Evolutionary conservation across 2,329 filamentous ascomycete genomes (phyloP).

Genomic region (Biscogniauxia marginata): DNA sequence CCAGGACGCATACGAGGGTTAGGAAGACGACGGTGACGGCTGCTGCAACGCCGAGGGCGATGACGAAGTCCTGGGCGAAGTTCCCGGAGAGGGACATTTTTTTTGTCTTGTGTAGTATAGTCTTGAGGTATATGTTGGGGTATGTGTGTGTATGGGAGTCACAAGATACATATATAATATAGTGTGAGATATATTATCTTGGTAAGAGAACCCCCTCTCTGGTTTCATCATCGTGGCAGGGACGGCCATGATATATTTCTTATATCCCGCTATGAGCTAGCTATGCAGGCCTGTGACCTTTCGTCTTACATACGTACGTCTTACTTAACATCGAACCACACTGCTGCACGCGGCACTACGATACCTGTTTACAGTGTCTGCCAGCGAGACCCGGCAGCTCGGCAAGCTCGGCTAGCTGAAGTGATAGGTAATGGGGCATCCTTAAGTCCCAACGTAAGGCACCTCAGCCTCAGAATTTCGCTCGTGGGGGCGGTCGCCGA

Average conservation of each 20-base stretch:
- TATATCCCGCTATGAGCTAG: slow-evolving; percentile 1
- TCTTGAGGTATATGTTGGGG: no score
- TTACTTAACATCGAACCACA: neutral
- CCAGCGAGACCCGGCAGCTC: neutral
- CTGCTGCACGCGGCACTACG: no score
- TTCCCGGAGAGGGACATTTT: slow-evolving; percentile 16
- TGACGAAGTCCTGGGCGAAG: slow-evolving; percentile 17
- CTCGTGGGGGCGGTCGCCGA: neutral
- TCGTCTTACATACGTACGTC: neutral
- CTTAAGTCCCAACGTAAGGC: neutral
- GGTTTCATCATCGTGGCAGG: neutral
- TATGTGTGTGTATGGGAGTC: no score
- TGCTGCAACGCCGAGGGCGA: slow-evolving; percentile 20
- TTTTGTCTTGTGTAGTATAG: no score
- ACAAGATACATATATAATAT: no score
- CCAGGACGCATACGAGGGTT: slow-evolving; percentile 22
- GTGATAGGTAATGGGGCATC: neutral
- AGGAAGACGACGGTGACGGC: slow-evolving; percentile 16
- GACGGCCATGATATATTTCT: slow-evolving; percentile 3
- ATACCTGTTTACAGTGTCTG: no score
- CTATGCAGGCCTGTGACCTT: neutral
- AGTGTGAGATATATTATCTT: neutral
- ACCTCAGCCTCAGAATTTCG: neutral
- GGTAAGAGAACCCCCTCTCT: neutral
- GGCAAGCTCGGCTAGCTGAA: neutral